phyloP scores from a whole-genome alignment of 1,284 basidiomycete species.

The Cutaneotrichosporon cavernicola region DNA sequence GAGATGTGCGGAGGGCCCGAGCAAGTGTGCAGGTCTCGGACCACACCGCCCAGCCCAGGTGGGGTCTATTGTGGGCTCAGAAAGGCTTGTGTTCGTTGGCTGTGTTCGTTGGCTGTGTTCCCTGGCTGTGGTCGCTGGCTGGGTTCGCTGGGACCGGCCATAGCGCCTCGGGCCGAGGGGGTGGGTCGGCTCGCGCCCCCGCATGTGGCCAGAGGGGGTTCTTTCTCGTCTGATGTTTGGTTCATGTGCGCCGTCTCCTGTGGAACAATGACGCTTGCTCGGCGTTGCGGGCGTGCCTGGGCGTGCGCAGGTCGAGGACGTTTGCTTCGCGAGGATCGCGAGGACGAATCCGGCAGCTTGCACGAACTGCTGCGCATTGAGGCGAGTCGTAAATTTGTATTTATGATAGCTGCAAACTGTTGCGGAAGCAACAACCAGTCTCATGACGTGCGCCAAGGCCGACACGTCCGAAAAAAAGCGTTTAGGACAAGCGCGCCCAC shows the following conservation, averaged over 20 bases:
- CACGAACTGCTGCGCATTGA: neutral
- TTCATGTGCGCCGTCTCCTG: neutral
- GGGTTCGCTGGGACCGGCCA: neutral
- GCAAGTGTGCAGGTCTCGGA: neutral
- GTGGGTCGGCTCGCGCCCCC: neutral
- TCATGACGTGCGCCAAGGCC: neutral
- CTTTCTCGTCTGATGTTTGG: conserved; percentile 1
- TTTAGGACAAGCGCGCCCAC: neutral
- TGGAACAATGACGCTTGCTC: neutral
- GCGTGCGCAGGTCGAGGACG: neutral
- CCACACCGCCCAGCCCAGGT: neutral
- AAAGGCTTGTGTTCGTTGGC: neutral
- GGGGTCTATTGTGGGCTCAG: conserved; percentile 1
- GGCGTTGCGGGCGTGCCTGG: neutral
- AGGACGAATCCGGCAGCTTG: neutral
- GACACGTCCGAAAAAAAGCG: neutral
- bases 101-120: neutral
- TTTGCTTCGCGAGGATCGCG: neutral
- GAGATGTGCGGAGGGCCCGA: neutral
- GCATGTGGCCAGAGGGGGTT: neutral
- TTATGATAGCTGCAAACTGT: neutral
- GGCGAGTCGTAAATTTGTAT: neutral
- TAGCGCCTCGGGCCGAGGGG: neutral
- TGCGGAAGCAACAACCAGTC: neutral
- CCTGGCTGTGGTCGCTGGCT: neutral